Base-by-base conservation (phyloP, 2,329 filamentous ascomycete genomes). In the Pseudogymnoascus sp. region DNA sequence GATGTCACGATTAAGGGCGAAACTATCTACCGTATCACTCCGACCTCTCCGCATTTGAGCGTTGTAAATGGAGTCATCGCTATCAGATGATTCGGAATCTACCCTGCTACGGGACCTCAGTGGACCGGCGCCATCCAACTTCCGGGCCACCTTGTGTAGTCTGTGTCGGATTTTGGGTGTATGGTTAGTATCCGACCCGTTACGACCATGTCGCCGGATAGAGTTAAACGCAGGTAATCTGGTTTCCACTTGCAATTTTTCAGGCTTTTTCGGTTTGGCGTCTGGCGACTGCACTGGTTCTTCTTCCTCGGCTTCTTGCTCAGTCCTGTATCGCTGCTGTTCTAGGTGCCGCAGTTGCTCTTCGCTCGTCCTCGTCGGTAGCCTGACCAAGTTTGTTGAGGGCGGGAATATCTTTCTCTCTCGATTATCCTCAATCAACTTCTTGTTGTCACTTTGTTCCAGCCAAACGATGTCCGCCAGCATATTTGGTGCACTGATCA, bases 401-500 rank as follows among this genome's bases (percentile, higher is more conserved):
- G 76, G 75, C 1, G 84, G 80, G 66, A 90, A 96, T 13, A 97
- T 84, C 64, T 83, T 87, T 59, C 84, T 82, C 71, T 91, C 91
- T 70, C 90, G 80, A 13, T 87, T 85, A 74, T 96, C 89, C 72
- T 96, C 90, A 44, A 96, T 88, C 28, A 92, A 79, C 62, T 82
- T 82, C 73, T 93, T 96, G 75, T 97, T 92, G 64, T 87, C 80
- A 33, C 83, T 85, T 70, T 93, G 87, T 73, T 97, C 91, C 21
- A 96, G 78, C 95, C 95, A 99, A 71, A 93, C 91, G 1, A 89
- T 82, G 77, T 99, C 95, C 4, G 93, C 93, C 57, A 97, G 79
- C 74, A 97, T 82, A 73, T 97, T 93, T 63, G 90, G 87, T 0
- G 93, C 90, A 50, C 89, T 85, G 17, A 93, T 85, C 40, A 85